Evolutionary conservation across 345 rosid species (phyloP).

Genomic region (Salix purpurea): DNA sequence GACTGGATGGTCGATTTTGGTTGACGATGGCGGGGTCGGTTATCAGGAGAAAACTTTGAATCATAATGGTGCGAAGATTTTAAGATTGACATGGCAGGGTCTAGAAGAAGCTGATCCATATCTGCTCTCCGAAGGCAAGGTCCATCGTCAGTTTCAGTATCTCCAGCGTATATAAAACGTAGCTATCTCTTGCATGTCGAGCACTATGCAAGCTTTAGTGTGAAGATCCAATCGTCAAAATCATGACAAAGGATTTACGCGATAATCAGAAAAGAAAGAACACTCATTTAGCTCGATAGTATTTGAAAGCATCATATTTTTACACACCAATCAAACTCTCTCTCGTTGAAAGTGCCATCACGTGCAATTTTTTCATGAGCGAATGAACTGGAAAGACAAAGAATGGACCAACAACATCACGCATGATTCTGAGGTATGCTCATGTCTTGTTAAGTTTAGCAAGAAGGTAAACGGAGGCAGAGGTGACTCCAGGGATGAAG

Average conservation of each 20-base stretch:
- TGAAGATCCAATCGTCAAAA: not conserved
- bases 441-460: conserved; percentile 67
- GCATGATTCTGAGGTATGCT: not conserved
- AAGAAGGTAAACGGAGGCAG: conserved; percentile 69
- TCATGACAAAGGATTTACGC: no score
- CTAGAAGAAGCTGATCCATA: conserved; percentile 48
- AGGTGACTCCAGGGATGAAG: conserved; percentile 71
- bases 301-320: no score
- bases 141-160: conserved; percentile 18
- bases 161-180: conserved; percentile 18
- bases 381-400: not conserved
- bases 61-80: not conserved
- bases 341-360: no score
- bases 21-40: no score
- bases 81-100: conserved; percentile 18
- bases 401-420: not conserved
- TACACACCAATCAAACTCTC: no score
- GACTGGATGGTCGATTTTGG: no score
- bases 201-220: no score
- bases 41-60: not conserved
- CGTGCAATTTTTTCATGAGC: not conserved
- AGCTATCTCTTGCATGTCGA: not conserved
- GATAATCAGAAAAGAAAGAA: no score
- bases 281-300: no score
- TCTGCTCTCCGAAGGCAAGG: conserved; percentile 53